Base-by-base conservation (phyloP, 2,329 filamentous ascomycete genomes). In the Didymella exigua region DNA sequence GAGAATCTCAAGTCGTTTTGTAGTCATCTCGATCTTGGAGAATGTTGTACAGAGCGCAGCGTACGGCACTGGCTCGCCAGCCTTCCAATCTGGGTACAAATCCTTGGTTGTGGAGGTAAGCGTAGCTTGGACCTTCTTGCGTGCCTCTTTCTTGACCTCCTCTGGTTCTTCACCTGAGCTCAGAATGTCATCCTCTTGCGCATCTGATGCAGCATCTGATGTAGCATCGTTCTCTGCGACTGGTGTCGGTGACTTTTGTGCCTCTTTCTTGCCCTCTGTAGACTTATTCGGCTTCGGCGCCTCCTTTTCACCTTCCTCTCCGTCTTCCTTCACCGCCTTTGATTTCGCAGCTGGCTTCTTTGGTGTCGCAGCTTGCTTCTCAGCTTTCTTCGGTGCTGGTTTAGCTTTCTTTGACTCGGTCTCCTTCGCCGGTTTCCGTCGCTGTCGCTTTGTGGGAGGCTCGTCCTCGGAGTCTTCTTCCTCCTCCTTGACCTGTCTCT, bases 41-140 rank as follows among this genome's bases (percentile, higher is more conserved):
- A 98, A 98, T 0, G 95, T 98, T 10, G 87, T 91, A 76, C 95
- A 98, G 7, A 99, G 83, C 11, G 95, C 95, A 23, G 92, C 93
- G 68, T 98, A 99, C 0, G 95, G 95, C 1, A 97, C 93, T 10
- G 93, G 91, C 42, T 89, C 84, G 41, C 93, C 93, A 41, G 89
- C 79, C 72, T 91, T 89, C 95, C 95, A 99, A 75, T 99, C 93
- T 0, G 93, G 93, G 75, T 93, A 98, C n/a, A 89, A 87, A 67
- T 96, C 89, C 62, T 91, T 89, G 33, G 77, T 80, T 46, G 82
- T 85, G 16, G 84, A 79, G 69, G 87, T 87, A 4, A 96, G 78
- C 42, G 88, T 89, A 8, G 86, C 86, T 72, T 96, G 92, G 10
- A 93, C 84, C 73, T 91, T 90, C 74, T 93, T 85, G 38, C 90